phyloP scores from a whole-genome alignment of 2,329 filamentous ascomycete genomes.

The Achaetomium macrosporum region DNA sequence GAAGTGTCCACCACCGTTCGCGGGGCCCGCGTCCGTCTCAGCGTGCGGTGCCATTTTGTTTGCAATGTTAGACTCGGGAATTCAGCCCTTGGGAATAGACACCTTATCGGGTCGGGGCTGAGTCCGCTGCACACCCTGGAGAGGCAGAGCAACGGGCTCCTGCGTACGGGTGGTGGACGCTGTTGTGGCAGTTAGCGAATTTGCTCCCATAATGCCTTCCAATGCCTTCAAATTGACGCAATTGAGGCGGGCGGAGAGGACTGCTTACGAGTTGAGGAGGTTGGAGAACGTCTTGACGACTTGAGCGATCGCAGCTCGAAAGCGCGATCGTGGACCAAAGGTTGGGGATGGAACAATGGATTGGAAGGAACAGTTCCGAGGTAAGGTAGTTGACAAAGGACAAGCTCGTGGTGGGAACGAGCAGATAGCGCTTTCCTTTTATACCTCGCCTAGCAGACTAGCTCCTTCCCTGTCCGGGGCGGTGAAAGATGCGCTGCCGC shows the following conservation, averaged over 20 bases:
- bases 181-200: conserved; percentile 34
- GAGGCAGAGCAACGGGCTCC: conserved; percentile 89
- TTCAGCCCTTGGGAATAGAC: conserved; percentile 1
- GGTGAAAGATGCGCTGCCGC: conserved; percentile 13
- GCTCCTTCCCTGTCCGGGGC: conserved; percentile 1
- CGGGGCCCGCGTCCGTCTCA: conserved; percentile 48
- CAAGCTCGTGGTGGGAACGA: conserved; percentile 2
- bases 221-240: no score
- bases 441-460: neutral
- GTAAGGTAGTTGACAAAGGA: conserved; percentile 6
- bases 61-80: neutral
- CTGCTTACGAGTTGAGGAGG: conserved; percentile 84
- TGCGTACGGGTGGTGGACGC: conserved; percentile 93
- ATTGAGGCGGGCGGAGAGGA: neutral
- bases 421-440: conserved; percentile 9
- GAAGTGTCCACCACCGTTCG: conserved; percentile 54
- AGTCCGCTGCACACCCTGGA: conserved; percentile 75
- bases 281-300: conserved; percentile 97
- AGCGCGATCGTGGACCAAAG: conserved; percentile 45
- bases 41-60: conserved; percentile 88
- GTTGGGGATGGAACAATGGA: neutral
- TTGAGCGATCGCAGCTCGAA: conserved; percentile 52
- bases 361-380: neutral
- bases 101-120: conserved; percentile 52
- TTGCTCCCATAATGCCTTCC: neutral